Percentiles rank a stretch among this genome's conserved stretches.
Conservation (phyloP, 2,329 filamentous ascomycete species). For the Alternaria atra region DNA sequence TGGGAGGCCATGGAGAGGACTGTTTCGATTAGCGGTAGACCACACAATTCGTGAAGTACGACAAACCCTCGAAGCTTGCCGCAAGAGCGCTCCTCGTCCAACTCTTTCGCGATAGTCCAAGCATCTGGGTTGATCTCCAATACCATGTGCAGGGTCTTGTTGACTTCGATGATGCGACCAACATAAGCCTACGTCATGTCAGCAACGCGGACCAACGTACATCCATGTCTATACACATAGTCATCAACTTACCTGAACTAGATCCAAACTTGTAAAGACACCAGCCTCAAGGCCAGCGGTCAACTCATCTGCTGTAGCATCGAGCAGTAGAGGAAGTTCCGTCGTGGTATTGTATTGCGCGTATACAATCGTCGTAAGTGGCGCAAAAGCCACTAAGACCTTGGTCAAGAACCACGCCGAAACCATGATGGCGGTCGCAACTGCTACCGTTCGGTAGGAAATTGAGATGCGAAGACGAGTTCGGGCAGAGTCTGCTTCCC, state of each 20-base stretch:
- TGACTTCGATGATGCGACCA: conserved; percentile 62
- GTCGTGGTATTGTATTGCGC: conserved; percentile 22
- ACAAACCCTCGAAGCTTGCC: conserved; percentile 58
- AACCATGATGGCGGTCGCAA: conserved; percentile 28
- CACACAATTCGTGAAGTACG: neutral
- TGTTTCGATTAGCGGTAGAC: conserved; percentile 23
- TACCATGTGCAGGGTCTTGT: conserved; percentile 61
- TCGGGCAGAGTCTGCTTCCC: neutral
- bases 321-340: conserved; percentile 54
- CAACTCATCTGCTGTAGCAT: conserved; percentile 63
- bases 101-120: conserved; percentile 56
- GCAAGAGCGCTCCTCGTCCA: conserved; percentile 60
- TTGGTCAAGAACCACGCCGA: conserved; percentile 28
- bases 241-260: conserved; percentile 52
- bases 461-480: neutral
- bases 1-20: conserved; percentile 70
- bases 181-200: conserved; percentile 57
- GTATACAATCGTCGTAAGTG: conserved; percentile 23
- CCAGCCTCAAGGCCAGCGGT: conserved; percentile 58
- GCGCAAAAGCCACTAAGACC: conserved; percentile 31
- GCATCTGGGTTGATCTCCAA: conserved; percentile 67
- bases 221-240: neutral
- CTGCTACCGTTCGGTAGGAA: neutral
- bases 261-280: conserved; percentile 65
- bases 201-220: neutral